Evolutionary conservation across 2,329 filamentous ascomycete species (phyloP).

Genomic region (Microcera coccophila): DNA sequence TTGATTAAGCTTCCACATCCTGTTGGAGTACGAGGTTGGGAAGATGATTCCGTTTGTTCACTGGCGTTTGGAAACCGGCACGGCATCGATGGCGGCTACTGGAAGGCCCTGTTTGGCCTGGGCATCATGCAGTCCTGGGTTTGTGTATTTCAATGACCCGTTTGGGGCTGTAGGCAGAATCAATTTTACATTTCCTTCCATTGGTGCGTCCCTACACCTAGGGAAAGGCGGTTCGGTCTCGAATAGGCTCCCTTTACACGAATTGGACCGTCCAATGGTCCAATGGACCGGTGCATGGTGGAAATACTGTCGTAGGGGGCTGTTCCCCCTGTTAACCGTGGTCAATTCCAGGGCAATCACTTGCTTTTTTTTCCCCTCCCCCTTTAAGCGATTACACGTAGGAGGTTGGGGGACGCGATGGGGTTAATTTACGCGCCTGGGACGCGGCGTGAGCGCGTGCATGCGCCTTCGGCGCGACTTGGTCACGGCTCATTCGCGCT

Average conservation of each 20-base stretch:
- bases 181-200: background rate
- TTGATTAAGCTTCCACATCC: slow-evolving; percentile 10
- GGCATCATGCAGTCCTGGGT: background rate
- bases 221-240: background rate
- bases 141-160: background rate
- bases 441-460: slow-evolving; percentile 1
- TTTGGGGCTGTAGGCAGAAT: slow-evolving; percentile 2
- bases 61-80: slow-evolving; percentile 11
- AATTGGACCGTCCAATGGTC: background rate
- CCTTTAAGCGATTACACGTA: slow-evolving; percentile 3
- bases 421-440: slow-evolving; percentile 27
- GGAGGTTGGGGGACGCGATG: slow-evolving; percentile 9
- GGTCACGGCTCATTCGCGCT: too few species aligned
- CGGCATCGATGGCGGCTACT: background rate
- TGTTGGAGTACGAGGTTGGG: slow-evolving; percentile 19
- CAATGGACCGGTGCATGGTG: background rate
- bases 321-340: background rate
- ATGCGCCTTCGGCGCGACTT: slow-evolving; percentile 20
- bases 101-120: background rate
- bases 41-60: slow-evolving; percentile 14
- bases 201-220: too few species aligned
- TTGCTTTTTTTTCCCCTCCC: slow-evolving; percentile 1
- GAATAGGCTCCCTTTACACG: background rate
- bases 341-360: slow-evolving; percentile 9
- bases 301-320: background rate